Base-by-base conservation (phyloP, 1,284 basidiomycete genomes). In the Naganishia cerealis region DNA sequence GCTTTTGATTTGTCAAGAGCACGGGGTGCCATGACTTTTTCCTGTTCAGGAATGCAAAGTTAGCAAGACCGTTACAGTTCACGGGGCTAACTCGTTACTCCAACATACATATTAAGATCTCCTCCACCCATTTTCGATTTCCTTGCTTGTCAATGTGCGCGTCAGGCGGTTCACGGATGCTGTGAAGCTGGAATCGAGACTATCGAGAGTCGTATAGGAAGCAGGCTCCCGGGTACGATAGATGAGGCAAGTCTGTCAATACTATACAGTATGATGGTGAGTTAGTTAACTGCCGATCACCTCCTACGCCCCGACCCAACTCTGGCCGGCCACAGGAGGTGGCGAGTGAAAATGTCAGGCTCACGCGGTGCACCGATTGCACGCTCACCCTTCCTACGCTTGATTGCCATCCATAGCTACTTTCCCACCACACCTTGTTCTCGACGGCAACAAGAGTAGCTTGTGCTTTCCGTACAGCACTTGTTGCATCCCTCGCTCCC, bases 1-100 rank as follows among this genome's bases (percentile, higher is more conserved):
- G 88, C 88, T 97, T 93, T 88, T 98, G 94, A 83, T 97, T 96
- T 80, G 92, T 92, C 82, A 95, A 83, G 83, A 97, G 91, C 85
- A 95, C 90, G 85, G 93, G 92, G 81, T 97, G 94, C 94, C 94
- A 97, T 73, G 92, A 92, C 86, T 95, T 94, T 82, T 96, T 97
- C 93, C 94, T 94, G 77, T 84, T 9, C 54, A 57, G 42, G 24
- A 24, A 65, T 24, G 26, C 12, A 6, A n/a, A 3, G 13, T 40
- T 7, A 21, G 29, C 38, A 15, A 36, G 10, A 48, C 10, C 50
- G 7, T 21, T 10, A 63, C 39, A 8, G 16, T 21, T 12, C 18
- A 50, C 52, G 57, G 42, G 42, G 38, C 24, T 55, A 21, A 46
- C 29, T 33, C 29, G 16, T 46, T 15, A 18, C 43, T 15, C 43